Evolutionary conservation across 306 rosid species (phyloP).

Genomic region (Vachellia pachyceras): DNA sequence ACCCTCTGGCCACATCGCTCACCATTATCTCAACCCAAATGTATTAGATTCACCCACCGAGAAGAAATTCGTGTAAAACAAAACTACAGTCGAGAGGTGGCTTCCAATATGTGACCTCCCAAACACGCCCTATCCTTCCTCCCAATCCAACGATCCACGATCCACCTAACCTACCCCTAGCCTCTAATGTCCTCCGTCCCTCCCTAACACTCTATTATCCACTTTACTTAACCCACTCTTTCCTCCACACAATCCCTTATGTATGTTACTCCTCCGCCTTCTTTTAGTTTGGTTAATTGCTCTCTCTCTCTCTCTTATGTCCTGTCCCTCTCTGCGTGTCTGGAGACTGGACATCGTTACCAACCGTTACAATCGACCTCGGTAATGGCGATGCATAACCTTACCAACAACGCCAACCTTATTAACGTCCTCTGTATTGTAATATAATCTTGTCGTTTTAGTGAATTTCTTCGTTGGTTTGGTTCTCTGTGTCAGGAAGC

Average conservation of each 20-base stretch:
- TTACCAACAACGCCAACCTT: not conserved
- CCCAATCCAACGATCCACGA: constrained; percentile 52
- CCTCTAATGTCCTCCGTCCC: constrained; percentile 43
- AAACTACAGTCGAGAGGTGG: not conserved
- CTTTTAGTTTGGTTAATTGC: not conserved
- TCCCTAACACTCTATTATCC: constrained; percentile 4
- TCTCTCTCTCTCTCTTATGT: not conserved
- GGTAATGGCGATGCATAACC: constrained; percentile 40
- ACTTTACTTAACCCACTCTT: constrained; percentile 35
- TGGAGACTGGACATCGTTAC: constrained; percentile 13
- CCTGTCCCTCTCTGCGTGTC: not conserved
- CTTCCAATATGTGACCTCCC: not conserved
- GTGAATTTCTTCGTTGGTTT: not conserved
- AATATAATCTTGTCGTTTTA: too few relatives aligned
- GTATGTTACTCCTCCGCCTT: constrained; percentile 42
- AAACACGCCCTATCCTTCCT: not conserved
- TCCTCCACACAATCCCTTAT: constrained; percentile 41
- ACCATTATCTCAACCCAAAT: not conserved
- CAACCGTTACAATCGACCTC: constrained; percentile 29
- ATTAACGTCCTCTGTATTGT: not conserved
- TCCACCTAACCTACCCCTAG: constrained; percentile 48
- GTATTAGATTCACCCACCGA: not conserved
- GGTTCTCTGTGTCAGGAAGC: constrained; percentile 51
- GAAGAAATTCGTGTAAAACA: not conserved
- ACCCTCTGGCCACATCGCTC: not conserved